Conservation (phyloP, 2,329 filamentous ascomycete species). For the Talaromyces pinophilus region DNA sequence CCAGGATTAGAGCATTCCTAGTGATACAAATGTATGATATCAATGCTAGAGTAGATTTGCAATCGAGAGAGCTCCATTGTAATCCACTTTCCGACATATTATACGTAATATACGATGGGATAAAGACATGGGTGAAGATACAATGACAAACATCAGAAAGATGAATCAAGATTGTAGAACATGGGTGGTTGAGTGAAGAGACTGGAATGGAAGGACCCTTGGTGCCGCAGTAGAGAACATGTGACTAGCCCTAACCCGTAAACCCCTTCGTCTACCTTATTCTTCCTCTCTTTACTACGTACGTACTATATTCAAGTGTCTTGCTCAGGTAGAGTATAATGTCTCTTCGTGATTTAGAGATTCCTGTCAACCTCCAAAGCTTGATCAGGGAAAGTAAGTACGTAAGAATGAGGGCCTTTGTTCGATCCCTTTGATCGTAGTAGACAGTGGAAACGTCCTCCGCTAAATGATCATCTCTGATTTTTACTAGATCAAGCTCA, state of each 20-base stretch:
- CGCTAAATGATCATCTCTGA: neutral
- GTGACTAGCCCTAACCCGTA: neutral
- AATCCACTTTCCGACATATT: neutral
- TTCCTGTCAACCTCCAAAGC: neutral
- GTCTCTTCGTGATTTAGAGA: neutral
- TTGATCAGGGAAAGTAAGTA: neutral
- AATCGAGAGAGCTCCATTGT: neutral
- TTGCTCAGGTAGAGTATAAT: neutral
- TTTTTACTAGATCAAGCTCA: neutral
- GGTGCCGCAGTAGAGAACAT: neutral
- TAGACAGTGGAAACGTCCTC: neutral
- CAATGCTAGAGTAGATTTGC: neutral
- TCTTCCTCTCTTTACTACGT: neutral
- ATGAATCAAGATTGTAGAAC: neutral
- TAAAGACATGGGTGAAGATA: neutral
- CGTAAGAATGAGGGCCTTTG: neutral
- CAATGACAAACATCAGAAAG: neutral
- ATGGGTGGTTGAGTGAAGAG: neutral
- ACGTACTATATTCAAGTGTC: neutral
- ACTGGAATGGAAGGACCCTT: neutral
- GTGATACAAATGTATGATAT: constrained; percentile 15
- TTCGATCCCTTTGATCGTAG: neutral
- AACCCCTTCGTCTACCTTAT: too few species aligned
- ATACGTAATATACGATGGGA: neutral
- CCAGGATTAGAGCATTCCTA: constrained; percentile 15